Base-by-base conservation (phyloP, 2,329 filamentous ascomycete species). In the Aspergillus felis region DNA sequence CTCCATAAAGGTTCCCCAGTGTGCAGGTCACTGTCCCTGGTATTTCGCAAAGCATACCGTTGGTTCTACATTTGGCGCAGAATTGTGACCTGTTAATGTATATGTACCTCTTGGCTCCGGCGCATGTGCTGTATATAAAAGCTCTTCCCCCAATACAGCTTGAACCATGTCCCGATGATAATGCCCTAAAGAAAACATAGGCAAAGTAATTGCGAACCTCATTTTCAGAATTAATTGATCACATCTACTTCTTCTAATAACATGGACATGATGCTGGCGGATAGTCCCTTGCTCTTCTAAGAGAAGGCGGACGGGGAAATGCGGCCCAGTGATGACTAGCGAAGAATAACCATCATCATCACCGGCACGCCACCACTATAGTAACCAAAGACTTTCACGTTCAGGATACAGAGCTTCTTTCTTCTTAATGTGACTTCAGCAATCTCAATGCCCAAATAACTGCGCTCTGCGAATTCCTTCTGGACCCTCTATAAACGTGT, bases 51-150 rank as follows among this genome's bases (percentile, higher is more conserved):
- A 58, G 59, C 60, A 48, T 62, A 54, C 53, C 55, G 64, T 62
- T 50, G 53, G 59, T 59, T 51, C 57, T 58, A 57, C 53, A 57
- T 57, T 56, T 52, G 29, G 55, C 58, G 61, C 60, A 38, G 14
- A 57, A 65, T 66, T 61, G 61, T 57, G 51, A 51, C 61, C 51
- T 59, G 64, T 58, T 63, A 64, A 69, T 71, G 66, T 69, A 71
- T 65, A 69, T 68, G 68, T 66, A 66, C 61, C 48, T 58, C 56
- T 58, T 63, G 57, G 52, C 55, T 55, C 55, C 64, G 63, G 58
- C 63, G 63, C 66, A 61, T 57, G 59, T 64, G 65, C 66, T 71
- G 67, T 71, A 71, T 59, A 70, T 71, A 71, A 62, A 66, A 67
- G 54, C 65, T 55, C 14, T 60, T 60, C 58, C 61, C 61, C 62